Percentiles rank a stretch among this genome's conserved stretches.
Conservation (phyloP, 164 flowering plant species). For the Paratinospora sagittata region DNA sequence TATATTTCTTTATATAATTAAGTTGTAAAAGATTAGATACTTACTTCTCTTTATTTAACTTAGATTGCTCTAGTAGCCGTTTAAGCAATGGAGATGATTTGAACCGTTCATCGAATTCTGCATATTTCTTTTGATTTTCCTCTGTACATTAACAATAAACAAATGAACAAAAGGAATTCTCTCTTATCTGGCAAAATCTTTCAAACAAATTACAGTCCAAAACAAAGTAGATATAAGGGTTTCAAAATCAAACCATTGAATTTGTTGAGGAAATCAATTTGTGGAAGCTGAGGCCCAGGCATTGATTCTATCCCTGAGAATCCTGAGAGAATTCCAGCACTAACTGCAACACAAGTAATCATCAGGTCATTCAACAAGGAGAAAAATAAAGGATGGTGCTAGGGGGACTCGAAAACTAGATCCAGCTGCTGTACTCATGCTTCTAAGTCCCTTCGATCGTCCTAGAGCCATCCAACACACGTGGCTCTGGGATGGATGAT, state of each 20-base stretch:
- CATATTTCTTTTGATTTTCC: slow-evolving; percentile 78
- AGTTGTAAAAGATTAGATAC: neutral
- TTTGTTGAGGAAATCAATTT: slow-evolving; percentile 54
- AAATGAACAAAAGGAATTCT: neutral
- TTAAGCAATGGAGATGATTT: slow-evolving; percentile 66
- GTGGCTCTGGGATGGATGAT: no score
- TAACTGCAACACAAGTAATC: slow-evolving; percentile 38
- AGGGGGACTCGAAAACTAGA: no score
- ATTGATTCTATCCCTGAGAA: slow-evolving; percentile 64
- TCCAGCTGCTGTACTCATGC: no score
- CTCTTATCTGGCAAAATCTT: neutral
- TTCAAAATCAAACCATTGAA: slow-evolving; percentile 44
- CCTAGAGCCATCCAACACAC: no score
- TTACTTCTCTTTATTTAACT: slow-evolving; percentile 72
- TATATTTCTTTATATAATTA: no score
- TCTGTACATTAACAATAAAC: slow-evolving; percentile 33
- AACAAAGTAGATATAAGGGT: neutral
- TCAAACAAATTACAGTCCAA: neutral
- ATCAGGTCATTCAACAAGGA: neutral
- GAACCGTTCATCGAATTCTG: slow-evolving; percentile 63
- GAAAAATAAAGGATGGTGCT: no score
- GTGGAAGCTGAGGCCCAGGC: slow-evolving; percentile 72
- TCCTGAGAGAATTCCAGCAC: slow-evolving; percentile 74
- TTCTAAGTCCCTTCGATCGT: no score
- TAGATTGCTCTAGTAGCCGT: slow-evolving; percentile 53